phyloP scores from a whole-genome alignment of 2,329 filamentous ascomycete species.

The Podosphaera fusca region DNA sequence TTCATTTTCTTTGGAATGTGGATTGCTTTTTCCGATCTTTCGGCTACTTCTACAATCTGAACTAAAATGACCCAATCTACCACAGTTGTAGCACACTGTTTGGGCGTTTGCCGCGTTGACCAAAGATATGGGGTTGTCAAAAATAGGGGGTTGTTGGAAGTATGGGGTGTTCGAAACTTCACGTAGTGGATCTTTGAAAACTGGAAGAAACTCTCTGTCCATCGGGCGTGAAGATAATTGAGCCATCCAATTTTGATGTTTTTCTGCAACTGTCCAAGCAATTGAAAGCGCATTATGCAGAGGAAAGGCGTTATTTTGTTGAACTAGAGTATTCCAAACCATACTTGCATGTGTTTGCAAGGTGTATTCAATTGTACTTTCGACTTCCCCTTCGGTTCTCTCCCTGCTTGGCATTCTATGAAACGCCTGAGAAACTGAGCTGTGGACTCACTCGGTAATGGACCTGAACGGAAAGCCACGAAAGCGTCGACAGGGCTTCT shows the following conservation, averaged over 20 bases:
- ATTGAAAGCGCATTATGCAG: background rate
- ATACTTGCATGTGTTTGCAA: background rate
- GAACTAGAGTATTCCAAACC: background rate
- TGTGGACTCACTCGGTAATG: background rate
- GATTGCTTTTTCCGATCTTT: background rate
- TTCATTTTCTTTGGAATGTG: background rate
- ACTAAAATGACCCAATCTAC: background rate
- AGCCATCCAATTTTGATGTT: background rate
- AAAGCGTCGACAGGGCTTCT: no score
- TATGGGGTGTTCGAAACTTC: background rate
- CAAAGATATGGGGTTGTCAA: background rate
- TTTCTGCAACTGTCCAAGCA: background rate
- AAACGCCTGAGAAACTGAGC: background rate
- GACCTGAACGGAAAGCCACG: background rate
- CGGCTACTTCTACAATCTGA: background rate
- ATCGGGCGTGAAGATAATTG: background rate
- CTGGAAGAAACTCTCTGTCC: background rate
- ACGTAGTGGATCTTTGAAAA: background rate
- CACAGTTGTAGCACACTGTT: background rate
- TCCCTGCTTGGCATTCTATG: background rate
- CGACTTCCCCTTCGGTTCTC: background rate
- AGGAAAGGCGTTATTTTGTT: background rate
- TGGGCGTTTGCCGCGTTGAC: background rate
- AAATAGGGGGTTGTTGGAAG: background rate
- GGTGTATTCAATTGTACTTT: background rate